Base-by-base conservation (phyloP, 2,329 filamentous ascomycete genomes). In the Tolypocladium pustulatum region DNA sequence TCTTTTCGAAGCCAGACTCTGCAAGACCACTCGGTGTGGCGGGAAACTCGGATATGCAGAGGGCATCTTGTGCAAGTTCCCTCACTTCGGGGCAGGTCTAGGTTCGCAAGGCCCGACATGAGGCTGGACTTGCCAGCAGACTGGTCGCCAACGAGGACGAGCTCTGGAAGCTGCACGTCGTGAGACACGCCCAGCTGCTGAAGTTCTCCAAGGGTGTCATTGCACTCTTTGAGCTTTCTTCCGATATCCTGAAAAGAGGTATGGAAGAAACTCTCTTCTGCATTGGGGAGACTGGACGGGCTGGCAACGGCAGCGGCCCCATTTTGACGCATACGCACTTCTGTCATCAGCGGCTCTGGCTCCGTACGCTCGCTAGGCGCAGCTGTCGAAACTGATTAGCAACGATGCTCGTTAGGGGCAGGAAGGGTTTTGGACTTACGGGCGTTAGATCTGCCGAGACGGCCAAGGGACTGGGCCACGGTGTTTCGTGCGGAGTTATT, bases 81-180 rank as follows among this genome's bases (percentile, higher is more conserved):
- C 4, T 82, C 81, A 46, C 81, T 83, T 1, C 87, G 80, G 0
- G 90, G 90, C 0, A 93, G 82, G 25, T 85, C 85, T 30, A 94
- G 86, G 4, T 86, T 88, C 0, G 81, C 78, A 54, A 89, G 81
- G 0, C 82, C 85, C 15, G 85, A 85, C 80, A 82, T 82, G 6
- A 82, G 67, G 34, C 76, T 91, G 0, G 86, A 91, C 68, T 96
- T 96, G 0, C 91, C 92, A 0, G 90, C 88, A 0, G 84, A 89
- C 66, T 96, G 91, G 55, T 96, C 91, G 0, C 91, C 91, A 0
- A 96, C 84, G 0, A 96, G 82, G 7, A 93, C 88, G 12, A 95
- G 84, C 64, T 91, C 90, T 0, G 91, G 90, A 0, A 96, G 75
- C 0, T 83, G 82, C 0, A 90, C 82, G 5, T 85, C 81, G 22